Conservation (phyloP, 306 rosid genomes). For the Casuarina equisetifolia region DNA sequence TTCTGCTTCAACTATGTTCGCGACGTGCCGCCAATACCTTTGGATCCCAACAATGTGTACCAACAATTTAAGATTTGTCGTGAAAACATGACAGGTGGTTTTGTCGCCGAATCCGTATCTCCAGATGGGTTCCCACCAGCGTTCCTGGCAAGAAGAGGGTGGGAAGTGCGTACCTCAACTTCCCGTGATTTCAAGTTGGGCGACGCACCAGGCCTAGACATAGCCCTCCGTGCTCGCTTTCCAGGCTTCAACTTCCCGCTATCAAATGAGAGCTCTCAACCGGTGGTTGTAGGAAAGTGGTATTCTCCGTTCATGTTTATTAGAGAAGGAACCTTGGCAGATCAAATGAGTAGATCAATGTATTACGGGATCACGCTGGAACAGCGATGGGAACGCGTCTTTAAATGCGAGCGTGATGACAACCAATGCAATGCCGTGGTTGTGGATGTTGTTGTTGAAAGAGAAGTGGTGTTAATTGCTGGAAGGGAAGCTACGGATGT, state of each 20-base stretch:
- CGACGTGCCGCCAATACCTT: constrained; percentile 30
- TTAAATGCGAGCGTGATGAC: constrained; percentile 24
- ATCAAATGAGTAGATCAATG: constrained; percentile 46
- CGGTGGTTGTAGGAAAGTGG: constrained; percentile 69
- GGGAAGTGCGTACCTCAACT: constrained; percentile 36
- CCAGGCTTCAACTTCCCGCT: constrained; percentile 41
- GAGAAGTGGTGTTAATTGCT: constrained; percentile 38
- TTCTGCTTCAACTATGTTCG: constrained; percentile 40
- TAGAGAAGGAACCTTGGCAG: constrained; percentile 52
- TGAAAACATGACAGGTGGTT: constrained; percentile 20
- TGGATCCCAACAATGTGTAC: constrained; percentile 31
- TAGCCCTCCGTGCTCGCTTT: constrained; percentile 35
- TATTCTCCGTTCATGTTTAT: constrained; percentile 67
- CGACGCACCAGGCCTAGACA: constrained; percentile 55
- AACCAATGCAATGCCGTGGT: constrained; percentile 13
- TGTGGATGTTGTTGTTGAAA: constrained; percentile 48
- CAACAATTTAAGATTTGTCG: constrained; percentile 48
- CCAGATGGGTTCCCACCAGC: constrained; percentile 51
- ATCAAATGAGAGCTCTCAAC: constrained; percentile 20
- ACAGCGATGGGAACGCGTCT: constrained; percentile 62
- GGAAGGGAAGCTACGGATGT: constrained; percentile 34
- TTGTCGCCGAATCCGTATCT: constrained; percentile 53
- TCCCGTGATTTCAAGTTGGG: constrained; percentile 31
- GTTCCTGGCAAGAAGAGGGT: constrained; percentile 44
- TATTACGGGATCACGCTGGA: constrained; percentile 67